These are phyloP conservation scores for Tillandsia leiboldiana DNA, from an alignment of 176 grass and related monocot species.

Conservation along the genomic window DNA sequence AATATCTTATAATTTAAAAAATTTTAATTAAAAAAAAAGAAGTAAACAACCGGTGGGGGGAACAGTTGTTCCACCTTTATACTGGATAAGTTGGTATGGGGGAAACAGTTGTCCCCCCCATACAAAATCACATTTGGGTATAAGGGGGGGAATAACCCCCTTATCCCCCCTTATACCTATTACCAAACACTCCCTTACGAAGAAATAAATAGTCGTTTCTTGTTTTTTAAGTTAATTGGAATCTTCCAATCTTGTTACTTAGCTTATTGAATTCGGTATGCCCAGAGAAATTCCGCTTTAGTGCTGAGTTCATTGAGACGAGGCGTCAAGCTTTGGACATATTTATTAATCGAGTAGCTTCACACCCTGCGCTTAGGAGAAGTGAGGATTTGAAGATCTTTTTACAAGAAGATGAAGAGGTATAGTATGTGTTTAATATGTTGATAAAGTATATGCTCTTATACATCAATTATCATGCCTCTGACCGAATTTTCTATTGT, in stretches of 20 bases:
- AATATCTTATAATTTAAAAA: no score
- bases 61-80: no score
- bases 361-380: slow-evolving; percentile 82
- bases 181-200: no score
- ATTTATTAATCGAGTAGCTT: slow-evolving; percentile 91
- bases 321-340: slow-evolving; percentile 78
- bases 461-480: not conserved
- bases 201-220: not conserved
- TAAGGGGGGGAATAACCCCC: no score
- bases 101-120: no score
- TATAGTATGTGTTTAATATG: slow-evolving; percentile 23
- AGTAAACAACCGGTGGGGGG: no score
- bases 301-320: slow-evolving; percentile 95
- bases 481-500: not conserved
- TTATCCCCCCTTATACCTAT: no score
- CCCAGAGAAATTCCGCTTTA: slow-evolving; percentile 93
- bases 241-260: not conserved
- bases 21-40: no score
- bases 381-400: slow-evolving; percentile 84
- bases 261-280: slow-evolving; percentile 9
- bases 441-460: not conserved
- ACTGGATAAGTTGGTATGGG: no score
- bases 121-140: no score
- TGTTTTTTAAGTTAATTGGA: not conserved
- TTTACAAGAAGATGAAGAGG: slow-evolving; percentile 97